Percentiles rank a stretch among this genome's conserved stretches.
Evolutionary conservation across 1,139 yeast species (phyloP).

Genomic region (Suhomyces taliae): DNA sequence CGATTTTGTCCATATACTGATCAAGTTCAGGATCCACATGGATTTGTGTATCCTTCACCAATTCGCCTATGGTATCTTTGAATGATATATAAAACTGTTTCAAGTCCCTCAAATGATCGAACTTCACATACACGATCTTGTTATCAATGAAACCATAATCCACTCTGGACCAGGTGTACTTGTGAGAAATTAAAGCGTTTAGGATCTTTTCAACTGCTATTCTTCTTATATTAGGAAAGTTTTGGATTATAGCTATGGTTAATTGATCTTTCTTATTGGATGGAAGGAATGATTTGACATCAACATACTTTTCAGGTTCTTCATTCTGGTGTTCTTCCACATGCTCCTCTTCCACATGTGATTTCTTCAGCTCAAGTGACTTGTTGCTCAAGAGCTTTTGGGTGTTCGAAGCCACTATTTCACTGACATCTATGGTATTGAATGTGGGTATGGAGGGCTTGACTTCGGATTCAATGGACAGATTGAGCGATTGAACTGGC

Average conservation of each 20-base stretch:
- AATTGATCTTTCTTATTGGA: slow-evolving; percentile 38
- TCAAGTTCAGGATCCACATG: slow-evolving; percentile 14
- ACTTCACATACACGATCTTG: slow-evolving; percentile 29
- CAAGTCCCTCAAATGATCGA: slow-evolving; percentile 15
- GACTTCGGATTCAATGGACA: slow-evolving; percentile 1
- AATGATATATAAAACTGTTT: slow-evolving; percentile 15
- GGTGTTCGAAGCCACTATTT: slow-evolving; percentile 24
- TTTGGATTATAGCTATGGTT: slow-evolving; percentile 32
- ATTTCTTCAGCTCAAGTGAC: slow-evolving; percentile 3
- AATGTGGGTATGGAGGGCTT: slow-evolving; percentile 23
- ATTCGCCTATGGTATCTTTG: slow-evolving; percentile 1
- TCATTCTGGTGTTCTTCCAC: slow-evolving; percentile 6
- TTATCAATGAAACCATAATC: slow-evolving; percentile 29
- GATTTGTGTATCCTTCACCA: slow-evolving; percentile 7
- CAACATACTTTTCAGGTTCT: slow-evolving; percentile 15
- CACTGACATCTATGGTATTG: slow-evolving; percentile 23
- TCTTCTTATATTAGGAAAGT: slow-evolving; percentile 33
- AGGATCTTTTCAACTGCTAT: slow-evolving; percentile 28
- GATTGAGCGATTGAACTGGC: slow-evolving; percentile 2
- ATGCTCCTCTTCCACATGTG: slow-evolving; percentile 16
- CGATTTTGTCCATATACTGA: slow-evolving; percentile 1
- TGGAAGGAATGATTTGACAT: slow-evolving; percentile 31
- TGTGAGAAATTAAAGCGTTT: slow-evolving; percentile 2
- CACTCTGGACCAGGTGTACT: slow-evolving; percentile 30
- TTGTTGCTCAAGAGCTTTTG: slow-evolving; percentile 18